Evolutionary conservation across 192 early-diverging fungal genomes (phyloP).

Genomic region (Phycomyces nitens): DNA sequence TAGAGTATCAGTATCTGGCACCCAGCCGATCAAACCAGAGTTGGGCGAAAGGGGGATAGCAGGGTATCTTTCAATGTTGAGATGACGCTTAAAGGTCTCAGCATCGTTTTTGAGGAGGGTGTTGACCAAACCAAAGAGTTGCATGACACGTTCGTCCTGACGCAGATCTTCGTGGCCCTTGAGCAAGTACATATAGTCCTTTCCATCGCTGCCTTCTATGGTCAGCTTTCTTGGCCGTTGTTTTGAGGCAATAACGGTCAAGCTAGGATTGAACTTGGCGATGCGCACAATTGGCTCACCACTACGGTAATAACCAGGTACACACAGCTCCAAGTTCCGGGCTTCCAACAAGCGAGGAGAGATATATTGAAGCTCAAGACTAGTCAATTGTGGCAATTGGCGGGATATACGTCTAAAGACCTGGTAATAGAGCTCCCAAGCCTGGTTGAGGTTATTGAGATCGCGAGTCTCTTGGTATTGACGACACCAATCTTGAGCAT

Average conservation of each 20-base stretch:
- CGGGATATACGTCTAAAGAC: constrained; percentile 78
- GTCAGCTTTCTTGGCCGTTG: constrained; percentile 85
- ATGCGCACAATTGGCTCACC: constrained; percentile 85
- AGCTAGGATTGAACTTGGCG: constrained; percentile 72
- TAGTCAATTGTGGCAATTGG: constrained; percentile 77
- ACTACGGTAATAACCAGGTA: constrained; percentile 89
- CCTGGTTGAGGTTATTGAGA: constrained; percentile 82
- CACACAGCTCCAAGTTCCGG: constrained; percentile 79
- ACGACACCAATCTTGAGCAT: constrained; percentile 81
- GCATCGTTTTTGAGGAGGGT: constrained; percentile 76
- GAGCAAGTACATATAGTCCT: constrained; percentile 84
- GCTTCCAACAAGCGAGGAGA: constrained; percentile 85
- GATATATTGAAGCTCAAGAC: constrained; percentile 83
- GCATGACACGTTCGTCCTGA: constrained; percentile 99
- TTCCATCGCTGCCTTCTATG: constrained; percentile 85
- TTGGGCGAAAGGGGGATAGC: constrained; percentile 93
- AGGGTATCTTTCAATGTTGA: constrained; percentile 86
- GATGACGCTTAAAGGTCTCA: constrained; percentile 87
- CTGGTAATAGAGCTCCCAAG: constrained; percentile 90
- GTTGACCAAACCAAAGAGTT: constrained; percentile 95
- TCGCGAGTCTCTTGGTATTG: constrained; percentile 74
- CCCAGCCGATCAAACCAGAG: constrained; percentile 92
- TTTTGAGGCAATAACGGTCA: constrained; percentile 89
- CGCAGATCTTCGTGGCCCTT: constrained; percentile 98
- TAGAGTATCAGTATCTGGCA: constrained; percentile 85